These are phyloP conservation scores for Multifurca ochricompacta DNA, from an alignment of 768 basidiomycete species.

Conservation along the genomic window DNA sequence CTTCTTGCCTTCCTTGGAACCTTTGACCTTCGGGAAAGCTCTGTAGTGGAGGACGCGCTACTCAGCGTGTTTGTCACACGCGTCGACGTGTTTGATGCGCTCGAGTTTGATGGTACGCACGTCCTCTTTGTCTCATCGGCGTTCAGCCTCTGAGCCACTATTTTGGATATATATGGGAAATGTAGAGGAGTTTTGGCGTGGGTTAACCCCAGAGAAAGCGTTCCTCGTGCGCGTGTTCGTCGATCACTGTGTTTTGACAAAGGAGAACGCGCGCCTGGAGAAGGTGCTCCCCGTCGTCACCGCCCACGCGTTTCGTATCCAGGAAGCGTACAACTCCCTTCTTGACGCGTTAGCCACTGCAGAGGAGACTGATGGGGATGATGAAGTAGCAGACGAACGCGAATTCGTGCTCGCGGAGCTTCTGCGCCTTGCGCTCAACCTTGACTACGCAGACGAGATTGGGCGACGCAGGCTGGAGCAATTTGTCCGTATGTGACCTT, in stretches of 20 bases:
- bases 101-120: slow-evolving; percentile 61
- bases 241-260: slow-evolving; percentile 59
- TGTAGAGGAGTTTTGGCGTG: slow-evolving; percentile 64
- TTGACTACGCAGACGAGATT: slow-evolving; percentile 90
- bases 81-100: slow-evolving; percentile 53
- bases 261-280: slow-evolving; percentile 59
- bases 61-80: slow-evolving; percentile 61
- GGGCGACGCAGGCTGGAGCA: slow-evolving; percentile 83
- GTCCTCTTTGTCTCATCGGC: not conserved
- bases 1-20: slow-evolving; percentile 43
- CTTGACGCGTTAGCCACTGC: slow-evolving; percentile 34
- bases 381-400: slow-evolving; percentile 34
- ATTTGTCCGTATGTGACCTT: slow-evolving; percentile 59
- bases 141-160: not conserved
- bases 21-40: slow-evolving; percentile 52
- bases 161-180: not conserved
- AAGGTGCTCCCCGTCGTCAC: slow-evolving; percentile 77
- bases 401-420: slow-evolving; percentile 77
- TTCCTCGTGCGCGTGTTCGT: slow-evolving; percentile 81
- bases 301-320: slow-evolving; percentile 65
- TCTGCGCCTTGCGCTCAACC: slow-evolving; percentile 63
- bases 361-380: slow-evolving; percentile 33
- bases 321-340: slow-evolving; percentile 61
- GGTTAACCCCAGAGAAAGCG: slow-evolving; percentile 63
- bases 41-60: slow-evolving; percentile 67